phyloP scores from a whole-genome alignment of 1,284 basidiomycete genomes.

The Heterobasidion irregulare region DNA sequence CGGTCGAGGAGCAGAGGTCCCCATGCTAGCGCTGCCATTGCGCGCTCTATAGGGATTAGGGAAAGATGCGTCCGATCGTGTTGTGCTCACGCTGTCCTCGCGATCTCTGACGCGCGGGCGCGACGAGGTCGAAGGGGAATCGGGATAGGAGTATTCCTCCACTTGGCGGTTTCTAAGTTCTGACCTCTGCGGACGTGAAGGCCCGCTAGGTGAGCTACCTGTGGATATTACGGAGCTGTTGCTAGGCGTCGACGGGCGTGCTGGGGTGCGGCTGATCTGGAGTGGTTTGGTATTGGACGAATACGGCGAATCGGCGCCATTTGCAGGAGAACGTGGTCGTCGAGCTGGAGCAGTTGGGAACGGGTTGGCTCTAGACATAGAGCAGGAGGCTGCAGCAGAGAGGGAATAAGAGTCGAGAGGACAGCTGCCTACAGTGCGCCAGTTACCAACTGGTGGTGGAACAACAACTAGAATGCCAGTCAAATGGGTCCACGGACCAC shows the following conservation, averaged over 20 bases:
- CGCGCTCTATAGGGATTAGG: slow-evolving; percentile 12
- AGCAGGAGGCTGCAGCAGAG: background rate
- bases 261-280: slow-evolving; percentile 34
- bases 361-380: slow-evolving; percentile 7
- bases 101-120: slow-evolving; percentile 18
- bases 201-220: slow-evolving; percentile 16
- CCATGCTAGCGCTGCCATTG: slow-evolving; percentile 14
- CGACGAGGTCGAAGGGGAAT: slow-evolving; percentile 19
- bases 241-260: slow-evolving; percentile 25
- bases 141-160: slow-evolving; percentile 22
- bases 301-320: background rate
- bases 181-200: slow-evolving; percentile 25
- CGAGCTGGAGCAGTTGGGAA: slow-evolving; percentile 9
- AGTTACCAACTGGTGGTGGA: too few species aligned
- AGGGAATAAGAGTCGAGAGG: background rate
- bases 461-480: too few species aligned
- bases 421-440: too few species aligned
- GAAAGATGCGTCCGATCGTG: slow-evolving; percentile 15
- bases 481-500: too few species aligned
- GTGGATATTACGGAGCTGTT: slow-evolving; percentile 16
- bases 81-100: slow-evolving; percentile 18
- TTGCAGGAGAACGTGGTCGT: slow-evolving; percentile 12
- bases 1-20: slow-evolving; percentile 9
- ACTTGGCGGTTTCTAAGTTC: slow-evolving; percentile 23
- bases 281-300: slow-evolving; percentile 35